These are phyloP conservation scores for Phaeophleospora eucalypticola DNA, from an alignment of 2,329 filamentous ascomycete species.

Conservation along the genomic window DNA sequence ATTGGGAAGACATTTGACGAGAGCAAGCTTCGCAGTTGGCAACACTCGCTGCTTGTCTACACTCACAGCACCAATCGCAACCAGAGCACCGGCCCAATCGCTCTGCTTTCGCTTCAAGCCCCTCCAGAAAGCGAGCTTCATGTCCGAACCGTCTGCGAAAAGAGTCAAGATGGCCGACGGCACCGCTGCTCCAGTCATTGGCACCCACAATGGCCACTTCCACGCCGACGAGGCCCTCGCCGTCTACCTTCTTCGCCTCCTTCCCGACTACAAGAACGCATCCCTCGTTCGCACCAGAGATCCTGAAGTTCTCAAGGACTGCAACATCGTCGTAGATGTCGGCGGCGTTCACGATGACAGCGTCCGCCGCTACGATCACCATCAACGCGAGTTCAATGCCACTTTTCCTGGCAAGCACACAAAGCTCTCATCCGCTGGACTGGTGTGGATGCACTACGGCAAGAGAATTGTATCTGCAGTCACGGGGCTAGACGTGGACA, in stretches of 20 bases:
- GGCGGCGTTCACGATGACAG: slow-evolving; percentile 83
- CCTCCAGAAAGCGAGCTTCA: slow-evolving; percentile 7
- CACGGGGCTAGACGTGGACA: slow-evolving; percentile 57
- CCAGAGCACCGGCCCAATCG: no score
- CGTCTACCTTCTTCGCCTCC: slow-evolving; percentile 87
- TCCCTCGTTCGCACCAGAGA: slow-evolving; percentile 83
- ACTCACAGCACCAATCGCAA: no score
- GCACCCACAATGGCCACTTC: slow-evolving; percentile 97
- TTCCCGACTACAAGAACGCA: slow-evolving; percentile 73
- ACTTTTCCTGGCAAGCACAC: slow-evolving; percentile 80
- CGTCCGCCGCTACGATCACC: slow-evolving; percentile 85
- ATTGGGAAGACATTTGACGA: neutral
- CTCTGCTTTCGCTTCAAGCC: no score
- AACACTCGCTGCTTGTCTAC: no score
- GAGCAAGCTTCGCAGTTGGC: neutral
- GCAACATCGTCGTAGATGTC: slow-evolving; percentile 97
- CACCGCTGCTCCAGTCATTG: slow-evolving; percentile 55
- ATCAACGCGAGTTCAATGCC: slow-evolving; percentile 84
- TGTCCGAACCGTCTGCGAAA: slow-evolving; percentile 54
- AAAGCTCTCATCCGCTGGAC: slow-evolving; percentile 87
- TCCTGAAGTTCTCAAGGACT: slow-evolving; percentile 68
- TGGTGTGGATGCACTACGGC: slow-evolving; percentile 96
- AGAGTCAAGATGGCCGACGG: slow-evolving; percentile 69
- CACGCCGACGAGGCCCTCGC: slow-evolving; percentile 97
- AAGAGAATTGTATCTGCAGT: slow-evolving; percentile 71